These are phyloP conservation scores for Gigaspora rosea DNA, from an alignment of 192 early-diverging fungal genomes.

Conservation along the genomic window DNA sequence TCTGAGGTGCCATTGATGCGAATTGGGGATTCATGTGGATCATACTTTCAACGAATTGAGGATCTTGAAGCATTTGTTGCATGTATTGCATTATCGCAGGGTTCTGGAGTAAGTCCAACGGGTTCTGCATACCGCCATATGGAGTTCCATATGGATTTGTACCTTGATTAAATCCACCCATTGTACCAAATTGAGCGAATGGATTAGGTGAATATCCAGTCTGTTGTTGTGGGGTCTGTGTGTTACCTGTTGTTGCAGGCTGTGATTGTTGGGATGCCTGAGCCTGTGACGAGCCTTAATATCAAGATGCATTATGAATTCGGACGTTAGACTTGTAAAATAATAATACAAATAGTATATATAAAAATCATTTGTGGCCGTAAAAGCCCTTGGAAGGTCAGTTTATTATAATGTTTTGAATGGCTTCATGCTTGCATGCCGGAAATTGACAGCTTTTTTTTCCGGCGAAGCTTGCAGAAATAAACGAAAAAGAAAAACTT, in stretches of 20 bases:
- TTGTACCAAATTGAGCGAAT: not conserved
- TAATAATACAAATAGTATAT: too few species aligned
- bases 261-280: too few species aligned
- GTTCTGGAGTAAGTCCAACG: conserved; percentile 74
- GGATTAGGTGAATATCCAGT: not conserved
- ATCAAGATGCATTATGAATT: too few species aligned
- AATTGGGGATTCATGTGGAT: conserved; percentile 82
- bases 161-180: conserved; percentile 35
- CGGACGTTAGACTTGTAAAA: too few species aligned
- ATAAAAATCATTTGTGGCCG: too few species aligned
- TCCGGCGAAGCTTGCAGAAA: not conserved
- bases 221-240: not conserved
- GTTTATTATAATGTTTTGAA: too few species aligned
- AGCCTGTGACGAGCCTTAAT: too few species aligned
- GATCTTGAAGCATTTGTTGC: conserved; percentile 79
- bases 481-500: not conserved
- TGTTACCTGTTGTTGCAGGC: too few species aligned
- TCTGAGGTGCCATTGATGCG: conserved; percentile 79
- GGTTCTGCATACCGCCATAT: conserved; percentile 68
- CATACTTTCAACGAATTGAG: conserved; percentile 83
- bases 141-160: conserved; percentile 54
- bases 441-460: too few species aligned
- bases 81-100: conserved; percentile 84
- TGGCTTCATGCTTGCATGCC: too few species aligned
- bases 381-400: too few species aligned